phyloP scores from a whole-genome alignment of 257 asterid genomes.

The Solanum commersonii region DNA sequence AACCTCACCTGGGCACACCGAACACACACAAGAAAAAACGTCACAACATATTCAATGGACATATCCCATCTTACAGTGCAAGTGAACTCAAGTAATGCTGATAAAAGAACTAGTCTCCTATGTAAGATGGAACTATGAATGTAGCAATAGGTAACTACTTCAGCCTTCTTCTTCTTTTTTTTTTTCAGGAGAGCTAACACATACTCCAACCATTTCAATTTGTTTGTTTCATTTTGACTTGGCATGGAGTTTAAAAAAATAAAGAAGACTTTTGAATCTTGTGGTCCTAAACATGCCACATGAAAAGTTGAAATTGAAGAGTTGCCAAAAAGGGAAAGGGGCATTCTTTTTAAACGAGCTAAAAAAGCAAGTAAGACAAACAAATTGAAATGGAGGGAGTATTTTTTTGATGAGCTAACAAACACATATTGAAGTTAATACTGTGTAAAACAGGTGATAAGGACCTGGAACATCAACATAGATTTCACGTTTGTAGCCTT shows the following conservation, averaged over 20 bases:
- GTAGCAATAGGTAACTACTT: background rate
- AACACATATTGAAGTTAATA: background rate
- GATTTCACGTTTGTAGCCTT: conserved; percentile 60
- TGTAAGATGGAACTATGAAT: background rate
- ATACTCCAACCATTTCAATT: background rate
- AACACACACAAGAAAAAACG: background rate
- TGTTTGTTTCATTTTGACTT: background rate
- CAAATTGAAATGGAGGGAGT: background rate
- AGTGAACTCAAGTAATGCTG: background rate
- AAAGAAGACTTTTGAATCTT: background rate
- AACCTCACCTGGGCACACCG: conserved; percentile 57
- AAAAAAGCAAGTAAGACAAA: background rate
- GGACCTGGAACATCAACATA: conserved; percentile 87
- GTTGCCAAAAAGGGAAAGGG: background rate
- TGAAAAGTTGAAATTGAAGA: background rate
- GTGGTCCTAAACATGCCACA: background rate
- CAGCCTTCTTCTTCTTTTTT: background rate
- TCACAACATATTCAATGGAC: background rate
- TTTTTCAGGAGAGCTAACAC: background rate
- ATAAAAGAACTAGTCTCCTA: background rate
- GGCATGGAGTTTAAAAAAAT: background rate
- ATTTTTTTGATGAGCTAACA: background rate
- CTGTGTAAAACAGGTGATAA: conserved; percentile 1
- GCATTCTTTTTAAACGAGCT: background rate
- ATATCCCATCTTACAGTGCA: background rate